A percentile compares a stretch with the other conserved stretches of the same genome.
Evolutionary conservation across 1,284 basidiomycete genomes (phyloP).

Genomic region (Sporisorium iseilematis-ciliati): DNA sequence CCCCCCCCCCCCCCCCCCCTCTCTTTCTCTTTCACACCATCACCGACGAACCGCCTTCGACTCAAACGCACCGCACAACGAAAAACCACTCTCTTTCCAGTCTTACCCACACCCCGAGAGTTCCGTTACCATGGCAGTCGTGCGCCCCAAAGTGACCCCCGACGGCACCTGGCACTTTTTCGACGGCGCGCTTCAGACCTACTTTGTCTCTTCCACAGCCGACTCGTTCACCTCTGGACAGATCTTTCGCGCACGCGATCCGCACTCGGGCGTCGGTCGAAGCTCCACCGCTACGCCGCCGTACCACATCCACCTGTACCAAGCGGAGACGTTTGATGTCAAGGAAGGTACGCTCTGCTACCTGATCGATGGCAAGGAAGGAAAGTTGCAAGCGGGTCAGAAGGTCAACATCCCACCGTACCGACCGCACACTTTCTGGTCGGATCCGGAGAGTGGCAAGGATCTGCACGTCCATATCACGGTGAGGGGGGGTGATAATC

Average conservation of each 20-base stretch:
- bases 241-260: conserved; percentile 62
- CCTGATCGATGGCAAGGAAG: conserved; percentile 66
- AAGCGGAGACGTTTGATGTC: conserved; percentile 67
- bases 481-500: conserved; percentile 64
- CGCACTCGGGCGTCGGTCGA: conserved; percentile 61
- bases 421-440: conserved; percentile 69
- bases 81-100: background rate
- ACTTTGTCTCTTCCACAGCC: conserved; percentile 24
- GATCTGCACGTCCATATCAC: conserved; percentile 68
- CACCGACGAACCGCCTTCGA: too few species aligned
- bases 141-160: conserved; percentile 42
- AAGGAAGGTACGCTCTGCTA: conserved; percentile 65
- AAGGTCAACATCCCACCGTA: conserved; percentile 63
- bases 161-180: conserved; percentile 57
- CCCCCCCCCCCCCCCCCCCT: too few species aligned
- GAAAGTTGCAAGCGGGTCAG: conserved; percentile 63
- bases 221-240: conserved; percentile 59
- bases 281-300: conserved; percentile 67
- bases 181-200: conserved; percentile 51
- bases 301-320: conserved; percentile 67
- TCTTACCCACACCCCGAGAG: too few species aligned
- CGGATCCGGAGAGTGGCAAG: conserved; percentile 47
- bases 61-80: background rate
- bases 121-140: conserved; percentile 27
- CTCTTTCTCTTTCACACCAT: too few species aligned